phyloP scores from a whole-genome alignment of 768 basidiomycete species.

The Termitomyces sp. region DNA sequence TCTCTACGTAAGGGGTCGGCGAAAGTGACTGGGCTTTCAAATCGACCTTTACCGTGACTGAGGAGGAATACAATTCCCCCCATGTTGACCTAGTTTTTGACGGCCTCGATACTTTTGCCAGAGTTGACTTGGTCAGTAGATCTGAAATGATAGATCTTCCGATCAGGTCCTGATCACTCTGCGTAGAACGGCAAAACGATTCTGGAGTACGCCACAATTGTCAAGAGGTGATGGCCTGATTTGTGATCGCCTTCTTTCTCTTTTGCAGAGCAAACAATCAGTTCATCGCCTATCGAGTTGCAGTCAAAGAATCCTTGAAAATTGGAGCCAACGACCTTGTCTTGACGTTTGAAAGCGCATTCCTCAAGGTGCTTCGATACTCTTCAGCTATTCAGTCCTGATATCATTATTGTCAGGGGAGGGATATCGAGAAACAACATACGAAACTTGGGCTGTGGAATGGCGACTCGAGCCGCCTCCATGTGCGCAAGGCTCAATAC shows the following conservation, averaged over 20 bases:
- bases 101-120: slow-evolving; percentile 86
- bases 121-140: slow-evolving; percentile 55
- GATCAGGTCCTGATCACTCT: neutral
- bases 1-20: slow-evolving; percentile 64
- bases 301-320: slow-evolving; percentile 50
- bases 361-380: slow-evolving; percentile 44
- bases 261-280: slow-evolving; percentile 66
- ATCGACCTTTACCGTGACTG: slow-evolving; percentile 50
- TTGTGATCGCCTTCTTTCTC: neutral
- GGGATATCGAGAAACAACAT: slow-evolving; percentile 62
- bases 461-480: slow-evolving; percentile 84
- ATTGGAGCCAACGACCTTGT: slow-evolving; percentile 59
- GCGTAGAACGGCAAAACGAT: slow-evolving; percentile 69
- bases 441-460: slow-evolving; percentile 74
- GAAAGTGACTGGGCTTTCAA: slow-evolving; percentile 85
- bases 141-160: neutral
- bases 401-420: slow-evolving; percentile 43
- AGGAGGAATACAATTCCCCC: slow-evolving; percentile 35
- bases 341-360: slow-evolving; percentile 72
- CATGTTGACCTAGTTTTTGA: slow-evolving; percentile 81
- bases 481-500: slow-evolving; percentile 92
- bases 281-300: slow-evolving; percentile 68
- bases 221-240: neutral
- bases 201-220: slow-evolving; percentile 38
- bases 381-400: neutral